Evolutionary conservation across 129 eudicot species (phyloP), one percentile per base, ranked within the genome.

Genomic region (Lactuca saligna): DNA sequence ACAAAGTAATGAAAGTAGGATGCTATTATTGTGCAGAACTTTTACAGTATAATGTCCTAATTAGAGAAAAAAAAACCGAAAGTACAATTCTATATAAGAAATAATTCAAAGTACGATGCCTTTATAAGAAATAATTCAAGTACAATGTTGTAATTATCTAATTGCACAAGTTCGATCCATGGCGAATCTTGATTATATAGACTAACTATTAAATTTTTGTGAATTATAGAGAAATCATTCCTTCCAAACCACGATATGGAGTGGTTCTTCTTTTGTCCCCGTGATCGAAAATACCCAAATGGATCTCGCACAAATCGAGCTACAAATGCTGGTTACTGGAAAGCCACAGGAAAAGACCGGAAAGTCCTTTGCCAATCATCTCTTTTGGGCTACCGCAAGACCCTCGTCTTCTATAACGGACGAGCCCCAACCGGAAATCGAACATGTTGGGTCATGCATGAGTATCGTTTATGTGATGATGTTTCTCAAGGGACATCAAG

Each of bases 291-390:
- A 57, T 89, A 89, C 72, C 96, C 96, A 48, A 86, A 89, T 72
- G 96, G 96, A 11, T 86, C 96, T n/a, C 83, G 96, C 64, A 89
- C 92, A 3, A 89, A 89, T 63, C 75, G 96, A 71, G 96, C 96
- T 13, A 89, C 96, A 32, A 89, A 70, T 60, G 78, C 87, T 3
- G 96, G 96, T 35, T 88, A 88, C 65, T 88, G 96, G 96, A 88
- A 88, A 78, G 93, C 93, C 66, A 86, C 93, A 6, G 96, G 96
- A 10, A 89, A 89, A 82, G 96, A 89, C 83, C 75, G 90, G 63
- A 89, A 84, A 66, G 82, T 89, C 13, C 79, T 75, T 8, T 81
- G 90, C 56, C 84, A 84, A 50, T 81, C 92, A 70, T 80, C 87
- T 66, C 72, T 71, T n/a, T 59, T 68, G 13, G 96, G 93, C 33